Base-by-base conservation (phyloP, 768 basidiomycete genomes). In the Pulveroboletus sp. region DNA sequence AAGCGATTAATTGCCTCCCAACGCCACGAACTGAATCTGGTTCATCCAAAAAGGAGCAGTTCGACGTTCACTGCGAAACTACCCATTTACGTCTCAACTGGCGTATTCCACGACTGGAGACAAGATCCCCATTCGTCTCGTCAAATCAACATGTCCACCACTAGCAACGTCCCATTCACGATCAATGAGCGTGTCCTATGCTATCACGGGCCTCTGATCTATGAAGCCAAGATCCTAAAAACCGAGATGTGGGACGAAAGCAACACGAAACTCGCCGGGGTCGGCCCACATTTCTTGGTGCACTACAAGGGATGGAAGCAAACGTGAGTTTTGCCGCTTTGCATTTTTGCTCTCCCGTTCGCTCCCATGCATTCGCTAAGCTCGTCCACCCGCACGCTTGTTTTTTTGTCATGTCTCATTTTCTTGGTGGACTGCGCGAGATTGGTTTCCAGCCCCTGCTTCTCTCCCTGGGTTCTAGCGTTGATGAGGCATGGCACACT, bases 271-370 rank as follows among this genome's bases (percentile, higher is more conserved):
- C 76, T 79, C 6, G 81, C 83, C 6, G 65, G 69, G 9, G 67
- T 78, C 3, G 95, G 94, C 6, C 80, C 82, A 4, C 91, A 95
- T 60, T 97, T 91, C 70, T 85, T 89, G 53, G 94, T 99, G 35
- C 96, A 99, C 68, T 99, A 99, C 77, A 96, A 97, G 69, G 96
- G 96, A 8, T 99, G 96, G 96, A 99, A 97, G 67, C 89, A 92
- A 68, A 94, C 91, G 92, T 94, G 65, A 57, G 81, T 73, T 17
- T 18, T 9, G 24, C 30, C 38, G 13, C 15, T 39, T 15, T 32
- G 11, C 30, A 2, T 41, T 32, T 39, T 31, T 1, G 7, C 17
- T 24, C 17, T 27, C n/a, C 39, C 47, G n/a, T 24, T 39, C 8
- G 28, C 40, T 40, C 39, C 17, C 21, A 21, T 21, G 21, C 21